A percentile compares a stretch with the other conserved stretches of the same genome.
Conservation (phyloP, 345 rosid genomes). For the Hibiscus mutabilis region DNA sequence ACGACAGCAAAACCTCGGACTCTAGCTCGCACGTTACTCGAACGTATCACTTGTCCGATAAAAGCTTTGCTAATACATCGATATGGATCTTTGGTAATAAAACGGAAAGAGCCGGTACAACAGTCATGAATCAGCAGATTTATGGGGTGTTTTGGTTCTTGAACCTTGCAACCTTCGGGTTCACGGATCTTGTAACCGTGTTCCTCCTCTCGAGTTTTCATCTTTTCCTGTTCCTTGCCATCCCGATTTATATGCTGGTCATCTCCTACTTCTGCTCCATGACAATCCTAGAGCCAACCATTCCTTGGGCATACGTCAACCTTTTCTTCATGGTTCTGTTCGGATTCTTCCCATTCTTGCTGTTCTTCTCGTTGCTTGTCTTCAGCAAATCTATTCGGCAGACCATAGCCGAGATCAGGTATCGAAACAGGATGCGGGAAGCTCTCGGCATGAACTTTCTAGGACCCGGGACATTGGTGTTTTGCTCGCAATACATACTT, state of each 20-base stretch:
- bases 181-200: too few relatives aligned
- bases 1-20: too few relatives aligned
- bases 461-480: background rate
- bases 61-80: background rate
- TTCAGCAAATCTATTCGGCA: background rate
- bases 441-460: too few relatives aligned
- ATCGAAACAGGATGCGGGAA: background rate
- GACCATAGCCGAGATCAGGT: background rate
- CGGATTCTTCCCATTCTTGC: background rate
- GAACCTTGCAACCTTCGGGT: too few relatives aligned
- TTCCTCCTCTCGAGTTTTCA: background rate
- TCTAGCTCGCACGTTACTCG: background rate
- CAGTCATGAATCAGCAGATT: background rate
- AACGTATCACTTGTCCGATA: background rate
- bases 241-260: background rate
- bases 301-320: background rate
- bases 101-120: background rate
- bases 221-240: background rate
- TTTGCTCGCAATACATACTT: background rate
- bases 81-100: background rate
- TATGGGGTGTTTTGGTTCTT: too few relatives aligned
- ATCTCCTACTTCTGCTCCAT: background rate
- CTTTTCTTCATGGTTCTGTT: background rate
- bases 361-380: background rate
- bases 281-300: background rate